phyloP scores from a whole-genome alignment of 23 red algal species.

The Cyanidioschyzon merolae region DNA sequence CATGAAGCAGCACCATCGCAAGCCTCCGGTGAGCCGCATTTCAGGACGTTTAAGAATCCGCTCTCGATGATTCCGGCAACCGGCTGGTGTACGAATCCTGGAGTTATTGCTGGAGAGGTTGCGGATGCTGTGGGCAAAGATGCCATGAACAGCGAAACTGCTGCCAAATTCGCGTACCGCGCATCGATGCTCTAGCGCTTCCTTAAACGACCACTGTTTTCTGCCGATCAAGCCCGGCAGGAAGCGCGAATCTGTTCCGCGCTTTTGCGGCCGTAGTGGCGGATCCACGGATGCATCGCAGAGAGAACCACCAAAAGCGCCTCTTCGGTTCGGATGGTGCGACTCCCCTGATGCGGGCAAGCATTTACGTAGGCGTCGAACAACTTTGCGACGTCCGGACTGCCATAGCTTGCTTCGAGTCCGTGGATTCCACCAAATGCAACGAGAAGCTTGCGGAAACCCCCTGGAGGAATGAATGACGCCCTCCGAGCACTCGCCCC shows the following conservation, averaged over 20 bases:
- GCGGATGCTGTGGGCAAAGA: too few species aligned
- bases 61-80: too few species aligned
- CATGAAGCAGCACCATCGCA: too few species aligned
- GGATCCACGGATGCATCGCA: constrained; percentile 38
- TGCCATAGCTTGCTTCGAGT: constrained; percentile 28
- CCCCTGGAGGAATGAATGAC: neutral
- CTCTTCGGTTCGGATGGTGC: constrained; percentile 93
- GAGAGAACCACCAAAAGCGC: constrained; percentile 79
- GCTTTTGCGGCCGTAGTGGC: neutral
- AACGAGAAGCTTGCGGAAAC: constrained; percentile 53
- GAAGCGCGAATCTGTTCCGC: neutral
- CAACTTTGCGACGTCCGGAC: constrained; percentile 30
- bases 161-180: too few species aligned
- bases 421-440: constrained; percentile 85
- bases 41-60: too few species aligned
- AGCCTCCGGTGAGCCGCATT: too few species aligned
- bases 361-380: constrained; percentile 95
- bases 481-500: neutral
- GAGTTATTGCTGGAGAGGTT: too few species aligned
- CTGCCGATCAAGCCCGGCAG: too few species aligned
- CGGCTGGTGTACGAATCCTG: too few species aligned
- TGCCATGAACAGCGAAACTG: too few species aligned
- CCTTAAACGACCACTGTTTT: too few species aligned
- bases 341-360: constrained; percentile 75
- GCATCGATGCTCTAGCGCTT: too few species aligned